Base-by-base conservation (phyloP, 228 moss, liverwort and hornwort species). In the Sphagnum fallax region DNA sequence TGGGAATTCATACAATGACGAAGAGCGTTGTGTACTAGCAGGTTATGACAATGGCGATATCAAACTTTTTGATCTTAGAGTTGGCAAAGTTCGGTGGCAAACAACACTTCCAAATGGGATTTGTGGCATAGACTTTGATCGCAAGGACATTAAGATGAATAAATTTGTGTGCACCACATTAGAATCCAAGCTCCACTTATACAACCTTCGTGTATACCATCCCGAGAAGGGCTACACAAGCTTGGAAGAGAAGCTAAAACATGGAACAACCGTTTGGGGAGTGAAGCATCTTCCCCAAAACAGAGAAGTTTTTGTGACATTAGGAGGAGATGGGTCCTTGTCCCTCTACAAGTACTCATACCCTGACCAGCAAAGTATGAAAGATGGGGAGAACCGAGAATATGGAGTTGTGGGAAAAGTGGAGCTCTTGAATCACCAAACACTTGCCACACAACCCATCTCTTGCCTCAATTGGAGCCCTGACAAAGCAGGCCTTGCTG, bases 1-100 rank as follows among this genome's bases (percentile, higher is more conserved):
- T 81, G 97, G 91, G 65, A 98, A 98, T 62, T 98, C 97, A 4
- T 91, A 80, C 66, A 98, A 98, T 6, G 93, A 98, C 59, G 93
- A 91, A 50, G 97, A 98, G 50, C 65, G 93, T 4, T 97, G 93
- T 49, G 79, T 91, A 5, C 60, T 97, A 52, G 93, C 90, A 0
- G 97, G 97, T 4, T 98, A 98, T 69, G 97, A 97, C 52, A 97
- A 97, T 65, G 97, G 97, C 0, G 93, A 97, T 52, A 58, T 97
- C n/a, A 97, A 97, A 53, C 64, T 97, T 67, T 97, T 90, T 70
- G 97, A 93, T 75, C 83, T 97, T 5, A 63, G 84, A 8, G 81
- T 81, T 60, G 84, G 85, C 7, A 83, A 87, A 77, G 85, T 92
- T 47, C 65, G 92, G 5, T 94, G 94, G 94, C 89, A 98, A 69